A percentile compares a stretch with the other conserved stretches of the same genome.
Conservation (phyloP, 352 stramenopile genomes). For the Phytopythium montanum region DNA sequence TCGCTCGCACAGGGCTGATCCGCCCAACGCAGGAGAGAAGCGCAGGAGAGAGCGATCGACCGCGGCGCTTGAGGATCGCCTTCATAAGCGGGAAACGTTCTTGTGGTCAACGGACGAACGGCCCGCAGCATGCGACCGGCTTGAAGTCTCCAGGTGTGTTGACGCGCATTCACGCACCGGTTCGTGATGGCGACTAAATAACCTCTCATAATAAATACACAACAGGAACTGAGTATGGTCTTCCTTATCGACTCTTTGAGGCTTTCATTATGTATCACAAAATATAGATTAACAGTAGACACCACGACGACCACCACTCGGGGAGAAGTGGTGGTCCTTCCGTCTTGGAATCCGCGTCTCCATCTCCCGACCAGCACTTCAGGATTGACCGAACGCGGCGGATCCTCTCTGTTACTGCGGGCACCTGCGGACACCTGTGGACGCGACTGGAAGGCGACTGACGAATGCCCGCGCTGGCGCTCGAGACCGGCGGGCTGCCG, state of each 20-base stretch:
- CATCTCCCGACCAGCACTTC: neutral
- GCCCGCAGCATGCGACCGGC: neutral
- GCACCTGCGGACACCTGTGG: too few relatives aligned
- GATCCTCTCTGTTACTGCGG: too few relatives aligned
- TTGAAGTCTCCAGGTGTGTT: neutral
- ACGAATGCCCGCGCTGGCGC: neutral
- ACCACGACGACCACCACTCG: too few relatives aligned
- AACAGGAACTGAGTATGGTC: too few relatives aligned
- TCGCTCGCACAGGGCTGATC: slow-evolving; percentile 51
- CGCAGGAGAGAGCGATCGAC: neutral
- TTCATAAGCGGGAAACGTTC: neutral
- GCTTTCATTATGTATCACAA: too few relatives aligned
- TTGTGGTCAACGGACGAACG: slow-evolving; percentile 1
- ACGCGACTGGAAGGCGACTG: neutral
- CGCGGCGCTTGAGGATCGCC: neutral
- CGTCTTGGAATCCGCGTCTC: too few relatives aligned
- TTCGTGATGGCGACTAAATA: neutral
- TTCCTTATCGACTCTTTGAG: too few relatives aligned
- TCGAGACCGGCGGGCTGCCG: slow-evolving; percentile 17
- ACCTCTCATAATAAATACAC: neutral
- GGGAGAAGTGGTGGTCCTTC: too few relatives aligned
- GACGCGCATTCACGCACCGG: neutral
- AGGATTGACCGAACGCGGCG: neutral
- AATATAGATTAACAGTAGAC: too few relatives aligned
- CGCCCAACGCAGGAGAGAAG: neutral